Evolutionary conservation across 2,329 filamentous ascomycete genomes (phyloP), one percentile per base, ranked within the genome.

Genomic region (Talaromyces sp.): DNA sequence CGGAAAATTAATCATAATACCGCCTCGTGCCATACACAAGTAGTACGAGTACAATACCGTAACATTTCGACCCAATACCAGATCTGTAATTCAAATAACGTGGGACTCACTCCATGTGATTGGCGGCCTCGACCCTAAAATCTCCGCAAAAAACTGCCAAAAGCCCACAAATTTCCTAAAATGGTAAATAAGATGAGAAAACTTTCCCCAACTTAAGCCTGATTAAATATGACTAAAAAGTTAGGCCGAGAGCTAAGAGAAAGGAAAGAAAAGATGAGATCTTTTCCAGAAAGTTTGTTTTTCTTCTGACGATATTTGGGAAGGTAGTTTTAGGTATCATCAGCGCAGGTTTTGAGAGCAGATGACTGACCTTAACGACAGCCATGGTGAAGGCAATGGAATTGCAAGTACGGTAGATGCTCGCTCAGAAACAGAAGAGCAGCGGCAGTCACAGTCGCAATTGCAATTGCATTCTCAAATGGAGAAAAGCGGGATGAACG

Each of bases 141-240:
- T 36, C 53, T 56, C 31, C 53, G 49, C 51, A 56, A 56, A 31
- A 36, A 36, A 13, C 45, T 45, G 40, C 17, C 17, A 19, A 56
- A 31, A 56, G 11, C 31, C 29, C 53, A 36, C n/a, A 56, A 56
- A 36, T 56, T 38, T 36, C 53, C 53, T 11, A 6, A 38, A 56
- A 36, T 15, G 53, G 31, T 36, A 56, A 56, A 36, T 36, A 56
- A 56, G n/a, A 15, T 36, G 53, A 56, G 53, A 56, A 36, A 54
- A 19, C 5, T 36, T 34, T 22, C 29, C 29, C 53, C n/a, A 38
- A 56, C 2, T n/a, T 22, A 17, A 15, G 31, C 29, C 31, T 17
- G 53, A 36, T 19, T 56, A 34, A 13, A n/a, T 29, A 10, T 13
- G 11, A 29, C 25, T 53, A 51, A 17, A 25, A 29, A 5, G 19